Base-by-base conservation (phyloP, 805 yeast species). In the Cyberlindnera euphorbiiphila region DNA sequence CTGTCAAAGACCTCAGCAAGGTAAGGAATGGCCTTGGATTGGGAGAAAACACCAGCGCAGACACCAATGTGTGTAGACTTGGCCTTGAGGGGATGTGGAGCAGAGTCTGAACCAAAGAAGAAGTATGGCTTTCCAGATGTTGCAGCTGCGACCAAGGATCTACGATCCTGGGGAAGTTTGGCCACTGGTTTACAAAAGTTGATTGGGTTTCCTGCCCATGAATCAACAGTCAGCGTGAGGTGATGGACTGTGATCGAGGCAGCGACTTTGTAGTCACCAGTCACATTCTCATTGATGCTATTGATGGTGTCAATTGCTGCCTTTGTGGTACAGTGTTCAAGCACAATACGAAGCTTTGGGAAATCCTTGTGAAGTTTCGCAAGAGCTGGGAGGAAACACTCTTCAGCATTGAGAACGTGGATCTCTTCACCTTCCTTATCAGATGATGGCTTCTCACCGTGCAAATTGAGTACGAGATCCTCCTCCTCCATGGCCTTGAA, bases 131-230 rank as follows among this genome's bases (percentile, higher is more conserved):
- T 79, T 5, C 98, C 98, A 1, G 93, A 79, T 8, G 85, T 80
- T 2, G 97, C 98, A 26, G 98, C 98, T 25, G 68, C 70, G 6
- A 93, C 72, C 29, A 93, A 66, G 2, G 96, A 91, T 38, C 76
- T 70, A 51, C 82, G 78, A 57, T 93, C 98, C 19, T 66, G 69
- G 21, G 97, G 96, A 25, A 88, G 66, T 60, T 93, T 93, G 25
- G 98, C 98, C 33, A 93, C 98, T 3, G 98, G 99, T 61, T 93
- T 93, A 69, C 99, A 93, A 64, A 82, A 93, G 55, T 91, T 87
- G 56, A 87, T 76, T 25, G 98, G 91, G 56, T 87, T 84, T 3
- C 98, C 98, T 4, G 96, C 96, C 96, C 98, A 93, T 47, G 80
- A 81, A 61, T 93, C 98, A 34, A 93, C 78, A 2, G 95, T 91